Percentiles rank a stretch among this genome's conserved stretches.
Conservation (phyloP, 129 eudicot species). For the Artemisia tridentata region DNA sequence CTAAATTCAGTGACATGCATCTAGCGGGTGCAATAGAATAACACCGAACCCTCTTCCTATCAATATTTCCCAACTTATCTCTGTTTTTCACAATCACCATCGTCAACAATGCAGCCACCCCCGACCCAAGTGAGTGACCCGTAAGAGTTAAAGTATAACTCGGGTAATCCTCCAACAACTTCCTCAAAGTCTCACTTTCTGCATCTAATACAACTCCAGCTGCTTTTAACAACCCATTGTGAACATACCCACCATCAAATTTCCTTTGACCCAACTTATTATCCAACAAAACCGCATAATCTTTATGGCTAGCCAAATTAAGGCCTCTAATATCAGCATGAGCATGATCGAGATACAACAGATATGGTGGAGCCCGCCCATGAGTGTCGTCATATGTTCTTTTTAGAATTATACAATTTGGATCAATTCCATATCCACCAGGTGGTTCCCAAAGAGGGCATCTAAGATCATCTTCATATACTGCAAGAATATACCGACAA, state of each 20-base stretch:
- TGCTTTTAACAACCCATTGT: conserved; percentile 71
- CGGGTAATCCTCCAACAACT: conserved; percentile 54
- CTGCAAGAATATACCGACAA: conserved; percentile 69
- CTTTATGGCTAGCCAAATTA: conserved; percentile 70
- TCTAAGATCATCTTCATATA: conserved; percentile 69
- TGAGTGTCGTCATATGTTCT: conserved; percentile 52
- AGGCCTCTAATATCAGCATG: conserved; percentile 74
- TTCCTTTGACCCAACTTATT: conserved; percentile 71
- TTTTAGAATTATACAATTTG: conserved; percentile 51
- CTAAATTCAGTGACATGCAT: conserved; percentile 78
- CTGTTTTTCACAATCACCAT: conserved; percentile 57
- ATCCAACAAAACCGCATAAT: conserved; percentile 56
- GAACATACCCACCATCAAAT: conserved; percentile 91
- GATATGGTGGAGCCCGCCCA: conserved; percentile 63
- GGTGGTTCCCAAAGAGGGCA: conserved; percentile 76
- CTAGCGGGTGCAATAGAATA: conserved; percentile 88
- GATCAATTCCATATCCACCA: conserved; percentile 69
- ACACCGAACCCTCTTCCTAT: conserved; percentile 64
- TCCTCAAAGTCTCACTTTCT: conserved; percentile 30
- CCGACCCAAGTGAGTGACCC: conserved; percentile 77
- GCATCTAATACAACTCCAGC: conserved; percentile 58
- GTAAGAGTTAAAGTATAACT: conserved; percentile 54
- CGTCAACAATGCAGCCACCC: conserved; percentile 36
- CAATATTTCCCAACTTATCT: conserved; percentile 49
- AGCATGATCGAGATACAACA: conserved; percentile 65